A percentile compares a stretch with the other conserved stretches of the same genome.
phyloP scores from a whole-genome alignment of 257 asterid species.

The Rauvolfia tetraphylla region DNA sequence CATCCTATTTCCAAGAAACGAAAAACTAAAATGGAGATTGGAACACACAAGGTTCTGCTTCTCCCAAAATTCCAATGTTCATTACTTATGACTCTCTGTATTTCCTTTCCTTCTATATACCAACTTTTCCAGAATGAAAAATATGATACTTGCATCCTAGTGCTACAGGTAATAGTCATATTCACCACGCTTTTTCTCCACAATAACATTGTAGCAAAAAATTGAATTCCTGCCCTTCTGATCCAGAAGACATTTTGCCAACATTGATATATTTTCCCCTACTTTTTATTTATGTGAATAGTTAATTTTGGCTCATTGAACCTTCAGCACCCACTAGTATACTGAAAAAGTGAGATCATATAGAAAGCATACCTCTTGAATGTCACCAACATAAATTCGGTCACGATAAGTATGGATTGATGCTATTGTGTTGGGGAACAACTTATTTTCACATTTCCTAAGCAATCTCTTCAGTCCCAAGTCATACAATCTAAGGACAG shows the following conservation, averaged over 20 bases:
- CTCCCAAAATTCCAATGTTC: not conserved
- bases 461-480: conserved; percentile 89
- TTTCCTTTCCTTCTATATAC: not conserved
- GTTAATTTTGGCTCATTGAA: not conserved
- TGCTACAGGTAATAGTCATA: not conserved
- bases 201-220: not conserved
- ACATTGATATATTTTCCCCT: no score
- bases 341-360: not conserved
- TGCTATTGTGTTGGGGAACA: conserved; percentile 80
- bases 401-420: conserved; percentile 94
- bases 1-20: not conserved
- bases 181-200: not conserved
- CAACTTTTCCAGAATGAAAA: not conserved
- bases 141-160: not conserved
- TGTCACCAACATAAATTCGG: conserved; percentile 96
- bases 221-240: not conserved
- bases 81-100: not conserved
- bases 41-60: not conserved
- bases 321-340: not conserved
- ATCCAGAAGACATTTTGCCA: not conserved
- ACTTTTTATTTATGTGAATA: not conserved
- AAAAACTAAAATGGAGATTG: not conserved
- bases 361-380: conserved; percentile 81
- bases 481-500: conserved; percentile 90
- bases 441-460: conserved; percentile 93